A percentile compares a stretch with the other conserved stretches of the same genome.
Conservation (phyloP, 768 basidiomycete species). For the Mycena leptocephala region DNA sequence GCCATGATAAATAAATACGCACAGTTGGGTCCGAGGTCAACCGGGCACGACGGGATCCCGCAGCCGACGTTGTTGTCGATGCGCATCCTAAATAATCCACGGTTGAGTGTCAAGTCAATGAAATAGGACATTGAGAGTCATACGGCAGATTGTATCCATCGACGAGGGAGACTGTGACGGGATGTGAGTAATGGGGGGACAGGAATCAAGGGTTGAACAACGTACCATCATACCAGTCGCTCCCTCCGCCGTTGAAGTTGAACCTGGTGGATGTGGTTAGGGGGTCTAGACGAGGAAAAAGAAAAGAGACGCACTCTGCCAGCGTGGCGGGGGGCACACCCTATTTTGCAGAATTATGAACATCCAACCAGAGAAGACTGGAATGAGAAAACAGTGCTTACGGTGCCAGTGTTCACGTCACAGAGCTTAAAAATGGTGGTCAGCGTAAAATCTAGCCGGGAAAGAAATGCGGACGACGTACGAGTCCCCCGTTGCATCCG, state of each 20-base stretch:
- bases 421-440: constrained; percentile 9
- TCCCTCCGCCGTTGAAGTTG: neutral
- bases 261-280: constrained; percentile 27
- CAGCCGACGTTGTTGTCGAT: constrained; percentile 15
- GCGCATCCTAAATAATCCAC: too few species aligned
- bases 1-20: neutral
- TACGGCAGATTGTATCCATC: constrained; percentile 12
- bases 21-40: constrained; percentile 2
- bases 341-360: too few species aligned
- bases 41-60: neutral
- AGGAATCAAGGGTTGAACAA: too few species aligned
- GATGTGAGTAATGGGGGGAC: too few species aligned
- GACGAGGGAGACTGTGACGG: neutral
- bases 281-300: neutral
- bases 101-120: too few species aligned
- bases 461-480: too few species aligned
- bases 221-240: too few species aligned
- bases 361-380: too few species aligned
- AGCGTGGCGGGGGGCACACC: too few species aligned
- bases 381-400: too few species aligned
- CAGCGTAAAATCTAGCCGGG: constrained; percentile 47
- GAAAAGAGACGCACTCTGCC: constrained; percentile 51
- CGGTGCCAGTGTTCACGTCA: constrained; percentile 38
- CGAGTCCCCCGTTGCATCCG: constrained; percentile 57
- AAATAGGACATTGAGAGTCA: too few species aligned